phyloP scores from a whole-genome alignment of 1,139 yeast species.

The Taphrina sp. region DNA sequence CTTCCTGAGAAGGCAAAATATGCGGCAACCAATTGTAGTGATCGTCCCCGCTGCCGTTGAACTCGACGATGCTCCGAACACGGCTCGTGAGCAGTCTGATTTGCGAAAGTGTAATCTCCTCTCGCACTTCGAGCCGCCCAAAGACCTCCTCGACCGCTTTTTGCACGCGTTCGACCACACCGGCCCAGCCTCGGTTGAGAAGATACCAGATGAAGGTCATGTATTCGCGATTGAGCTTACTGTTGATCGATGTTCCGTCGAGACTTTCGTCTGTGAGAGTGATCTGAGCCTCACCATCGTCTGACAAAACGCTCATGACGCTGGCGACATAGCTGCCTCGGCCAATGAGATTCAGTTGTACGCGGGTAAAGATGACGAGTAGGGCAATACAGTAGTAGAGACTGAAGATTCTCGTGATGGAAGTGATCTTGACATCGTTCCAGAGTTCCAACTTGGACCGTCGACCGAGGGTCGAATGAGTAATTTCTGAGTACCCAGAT shows the following conservation, averaged over 20 bases:
- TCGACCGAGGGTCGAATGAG: constrained; percentile 27
- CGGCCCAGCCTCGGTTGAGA: constrained; percentile 77
- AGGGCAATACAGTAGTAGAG: constrained; percentile 68
- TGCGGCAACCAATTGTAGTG: constrained; percentile 24
- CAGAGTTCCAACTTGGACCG: constrained; percentile 71
- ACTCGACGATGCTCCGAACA: constrained; percentile 49
- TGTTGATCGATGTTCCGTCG: constrained; percentile 20
- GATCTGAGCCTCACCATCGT: constrained; percentile 46
- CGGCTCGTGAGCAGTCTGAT: constrained; percentile 40
- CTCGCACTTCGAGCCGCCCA: constrained; percentile 40
- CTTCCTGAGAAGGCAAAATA: constrained; percentile 15
- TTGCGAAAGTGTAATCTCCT: constrained; percentile 35
- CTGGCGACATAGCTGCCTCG: constrained; percentile 79
- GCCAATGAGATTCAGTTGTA: constrained; percentile 85
- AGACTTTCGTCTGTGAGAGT: constrained; percentile 27
- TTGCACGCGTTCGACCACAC: constrained; percentile 55
- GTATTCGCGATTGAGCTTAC: constrained; percentile 70
- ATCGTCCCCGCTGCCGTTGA: constrained; percentile 41
- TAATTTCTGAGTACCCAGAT: constrained; percentile 23
- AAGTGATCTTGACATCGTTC: constrained; percentile 71
- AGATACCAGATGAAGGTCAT: constrained; percentile 93
- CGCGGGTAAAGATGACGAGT: constrained; percentile 69
- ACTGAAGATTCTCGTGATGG: constrained; percentile 71
- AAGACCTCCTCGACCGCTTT: constrained; percentile 61
- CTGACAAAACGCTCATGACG: constrained; percentile 51